These are phyloP conservation scores for Clonostachys rhizophaga DNA, from an alignment of 2,329 filamentous ascomycete genomes.

Conservation along the genomic window DNA sequence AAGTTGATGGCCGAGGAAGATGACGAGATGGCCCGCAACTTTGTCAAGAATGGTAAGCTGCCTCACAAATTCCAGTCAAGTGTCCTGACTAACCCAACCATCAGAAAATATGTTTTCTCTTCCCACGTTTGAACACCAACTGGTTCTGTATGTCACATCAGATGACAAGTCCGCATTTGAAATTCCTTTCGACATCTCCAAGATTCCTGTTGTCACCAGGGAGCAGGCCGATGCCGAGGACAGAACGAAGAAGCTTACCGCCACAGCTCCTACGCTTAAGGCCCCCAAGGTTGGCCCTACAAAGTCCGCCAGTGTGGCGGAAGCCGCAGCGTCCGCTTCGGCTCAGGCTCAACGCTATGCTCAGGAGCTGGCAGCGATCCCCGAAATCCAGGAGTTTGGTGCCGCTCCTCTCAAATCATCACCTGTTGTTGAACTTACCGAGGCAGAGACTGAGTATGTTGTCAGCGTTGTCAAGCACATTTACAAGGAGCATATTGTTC, in stretches of 20 bases:
- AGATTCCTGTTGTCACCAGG: constrained; percentile 87
- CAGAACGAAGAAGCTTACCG: constrained; percentile 93
- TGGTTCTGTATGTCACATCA: constrained; percentile 95
- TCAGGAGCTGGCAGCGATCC: constrained; percentile 80
- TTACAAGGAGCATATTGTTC: constrained; percentile 93
- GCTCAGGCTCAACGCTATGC: constrained; percentile 85
- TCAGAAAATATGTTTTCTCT: constrained; percentile 92
- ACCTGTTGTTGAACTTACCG: constrained; percentile 79
- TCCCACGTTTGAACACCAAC: constrained; percentile 91
- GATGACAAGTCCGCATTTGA: constrained; percentile 84
- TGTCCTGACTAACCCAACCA: constrained; percentile 1
- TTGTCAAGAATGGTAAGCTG: constrained; percentile 81
- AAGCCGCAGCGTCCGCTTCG: constrained; percentile 70
- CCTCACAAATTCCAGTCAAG: constrained; percentile 13
- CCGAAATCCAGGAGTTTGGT: constrained; percentile 88
- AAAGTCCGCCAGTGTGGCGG: constrained; percentile 68
- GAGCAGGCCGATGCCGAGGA: constrained; percentile 97
- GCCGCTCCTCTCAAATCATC: constrained; percentile 83
- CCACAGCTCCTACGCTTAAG: constrained; percentile 88
- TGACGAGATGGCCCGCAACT: constrained; percentile 77
- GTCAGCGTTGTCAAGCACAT: constrained; percentile 93
- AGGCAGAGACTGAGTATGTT: constrained; percentile 96
- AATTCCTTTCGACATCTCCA: constrained; percentile 82
- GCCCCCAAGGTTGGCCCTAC: constrained; percentile 76
- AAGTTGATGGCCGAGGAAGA: constrained; percentile 90